Evolutionary conservation across 768 basidiomycete genomes (phyloP).

Genomic region (Crepidotus variabilis): DNA sequence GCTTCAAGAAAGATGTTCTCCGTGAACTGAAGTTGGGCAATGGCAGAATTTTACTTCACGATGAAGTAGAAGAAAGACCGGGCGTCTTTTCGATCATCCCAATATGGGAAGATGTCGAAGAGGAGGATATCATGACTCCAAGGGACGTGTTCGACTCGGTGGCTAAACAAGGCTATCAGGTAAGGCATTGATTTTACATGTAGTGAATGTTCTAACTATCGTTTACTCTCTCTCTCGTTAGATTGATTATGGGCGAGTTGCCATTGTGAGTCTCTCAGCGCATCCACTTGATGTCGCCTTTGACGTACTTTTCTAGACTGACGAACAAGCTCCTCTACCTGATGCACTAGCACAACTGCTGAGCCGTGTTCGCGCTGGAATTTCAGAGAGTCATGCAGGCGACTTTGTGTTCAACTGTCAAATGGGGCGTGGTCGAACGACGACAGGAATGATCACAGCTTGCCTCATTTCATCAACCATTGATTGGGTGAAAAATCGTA

Average conservation of each 20-base stretch:
- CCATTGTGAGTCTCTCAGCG: conserved; percentile 60
- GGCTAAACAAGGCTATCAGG: conserved; percentile 72
- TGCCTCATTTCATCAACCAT: conserved; percentile 77
- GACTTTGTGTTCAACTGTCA: conserved; percentile 97
- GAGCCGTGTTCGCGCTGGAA: conserved; percentile 59
- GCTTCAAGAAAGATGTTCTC: conserved; percentile 84
- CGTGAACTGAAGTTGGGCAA: conserved; percentile 67
- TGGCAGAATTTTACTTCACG: conserved; percentile 87
- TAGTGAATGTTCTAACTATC: not conserved
- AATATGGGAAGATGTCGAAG: conserved; percentile 86
- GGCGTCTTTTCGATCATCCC: conserved; percentile 90
- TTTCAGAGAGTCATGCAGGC: conserved; percentile 45
- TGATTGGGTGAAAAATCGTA: conserved; percentile 50
- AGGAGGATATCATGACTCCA: conserved; percentile 84
- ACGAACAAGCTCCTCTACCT: conserved; percentile 95
- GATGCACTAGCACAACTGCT: conserved; percentile 78
- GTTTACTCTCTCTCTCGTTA: too few relatives aligned
- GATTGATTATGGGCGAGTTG: conserved; percentile 86
- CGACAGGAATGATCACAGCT: conserved; percentile 93
- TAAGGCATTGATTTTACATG: conserved; percentile 22
- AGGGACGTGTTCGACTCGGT: conserved; percentile 78
- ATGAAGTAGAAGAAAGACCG: conserved; percentile 91
- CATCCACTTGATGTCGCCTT: not conserved
- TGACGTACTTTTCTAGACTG: conserved; percentile 54
- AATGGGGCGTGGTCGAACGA: conserved; percentile 90